These are phyloP conservation scores for Aspergillus fructus DNA, from an alignment of 2,329 filamentous ascomycete species.

Conservation along the genomic window DNA sequence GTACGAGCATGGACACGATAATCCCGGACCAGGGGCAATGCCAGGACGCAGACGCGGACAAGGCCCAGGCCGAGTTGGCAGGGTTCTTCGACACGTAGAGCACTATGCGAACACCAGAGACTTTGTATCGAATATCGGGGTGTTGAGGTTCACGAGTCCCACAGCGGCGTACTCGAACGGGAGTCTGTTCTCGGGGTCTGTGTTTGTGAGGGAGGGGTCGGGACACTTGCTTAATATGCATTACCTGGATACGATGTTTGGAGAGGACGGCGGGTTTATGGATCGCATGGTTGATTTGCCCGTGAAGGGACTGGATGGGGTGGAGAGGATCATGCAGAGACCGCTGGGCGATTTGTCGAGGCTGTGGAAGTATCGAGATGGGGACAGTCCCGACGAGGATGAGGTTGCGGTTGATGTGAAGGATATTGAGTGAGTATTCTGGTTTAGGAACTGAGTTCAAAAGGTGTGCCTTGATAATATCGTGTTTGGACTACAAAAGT, in stretches of 20 bases:
- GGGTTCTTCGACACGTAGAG: conserved; percentile 2
- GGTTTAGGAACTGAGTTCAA: no score
- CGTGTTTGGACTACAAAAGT: background rate
- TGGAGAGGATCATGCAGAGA: background rate
- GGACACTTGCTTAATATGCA: conserved; percentile 8
- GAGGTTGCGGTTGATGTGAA: background rate
- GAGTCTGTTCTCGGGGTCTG: background rate
- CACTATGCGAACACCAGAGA: conserved; percentile 6
- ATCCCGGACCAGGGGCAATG: background rate
- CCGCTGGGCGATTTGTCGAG: background rate
- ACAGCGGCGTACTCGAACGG: background rate
- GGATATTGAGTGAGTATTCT: no score
- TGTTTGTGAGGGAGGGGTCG: background rate
- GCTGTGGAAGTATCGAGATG: background rate
- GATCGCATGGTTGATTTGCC: background rate
- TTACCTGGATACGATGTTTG: conserved; percentile 8
- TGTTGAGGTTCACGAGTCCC: background rate
- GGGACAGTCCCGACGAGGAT: background rate
- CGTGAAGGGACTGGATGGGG: background rate
- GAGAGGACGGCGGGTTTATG: conserved; percentile 1
- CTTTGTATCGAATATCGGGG: conserved; percentile 4
- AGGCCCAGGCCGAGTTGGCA: background rate
- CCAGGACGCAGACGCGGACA: background rate
- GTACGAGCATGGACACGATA: background rate
- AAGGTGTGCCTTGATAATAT: background rate